Evolutionary conservation across 1,284 basidiomycete species (phyloP).

Genomic region (Blastosporella zonata): DNA sequence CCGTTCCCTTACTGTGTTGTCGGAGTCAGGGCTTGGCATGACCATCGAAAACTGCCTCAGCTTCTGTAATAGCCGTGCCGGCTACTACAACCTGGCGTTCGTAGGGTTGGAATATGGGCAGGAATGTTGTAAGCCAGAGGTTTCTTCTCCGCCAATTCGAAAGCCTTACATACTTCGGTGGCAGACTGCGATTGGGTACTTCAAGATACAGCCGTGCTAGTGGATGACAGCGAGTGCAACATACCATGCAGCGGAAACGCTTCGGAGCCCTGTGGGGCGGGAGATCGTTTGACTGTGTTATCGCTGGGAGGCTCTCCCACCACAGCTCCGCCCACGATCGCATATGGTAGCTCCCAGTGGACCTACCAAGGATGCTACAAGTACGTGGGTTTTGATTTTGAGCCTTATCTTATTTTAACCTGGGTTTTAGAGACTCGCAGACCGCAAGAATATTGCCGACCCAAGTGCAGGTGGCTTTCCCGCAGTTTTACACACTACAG

Average conservation of each 20-base stretch:
- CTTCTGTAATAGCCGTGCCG: slow-evolving; percentile 10
- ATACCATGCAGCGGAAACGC: slow-evolving; percentile 14
- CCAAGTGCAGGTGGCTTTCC: background rate
- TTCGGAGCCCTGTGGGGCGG: slow-evolving; percentile 15
- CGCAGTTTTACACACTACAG: slow-evolving; percentile 10
- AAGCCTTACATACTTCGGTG: no score
- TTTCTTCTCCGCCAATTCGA: background rate
- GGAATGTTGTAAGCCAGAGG: slow-evolving; percentile 11
- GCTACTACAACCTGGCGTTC: slow-evolving; percentile 15
- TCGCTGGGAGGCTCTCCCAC: slow-evolving; percentile 7
- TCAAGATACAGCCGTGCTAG: slow-evolving; percentile 16
- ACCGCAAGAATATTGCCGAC: slow-evolving; percentile 10
- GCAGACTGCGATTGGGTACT: slow-evolving; percentile 17
- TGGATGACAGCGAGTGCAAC: slow-evolving; percentile 16
- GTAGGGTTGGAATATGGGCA: slow-evolving; percentile 11
- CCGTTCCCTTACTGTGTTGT: slow-evolving; percentile 13
- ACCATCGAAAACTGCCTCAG: slow-evolving; percentile 13
- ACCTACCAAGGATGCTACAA: slow-evolving; percentile 14
- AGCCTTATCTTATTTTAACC: background rate
- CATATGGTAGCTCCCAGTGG: slow-evolving; percentile 2
- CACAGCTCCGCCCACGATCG: slow-evolving; percentile 8
- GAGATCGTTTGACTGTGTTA: slow-evolving; percentile 12
- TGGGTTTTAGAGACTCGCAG: slow-evolving; percentile 3
- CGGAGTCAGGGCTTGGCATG: background rate
- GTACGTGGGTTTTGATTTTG: slow-evolving; percentile 1